A percentile compares a stretch with the other conserved stretches of the same genome.
Evolutionary conservation across 2,329 filamentous ascomycete species (phyloP).

Genomic region (Incumbomyces delicatus): DNA sequence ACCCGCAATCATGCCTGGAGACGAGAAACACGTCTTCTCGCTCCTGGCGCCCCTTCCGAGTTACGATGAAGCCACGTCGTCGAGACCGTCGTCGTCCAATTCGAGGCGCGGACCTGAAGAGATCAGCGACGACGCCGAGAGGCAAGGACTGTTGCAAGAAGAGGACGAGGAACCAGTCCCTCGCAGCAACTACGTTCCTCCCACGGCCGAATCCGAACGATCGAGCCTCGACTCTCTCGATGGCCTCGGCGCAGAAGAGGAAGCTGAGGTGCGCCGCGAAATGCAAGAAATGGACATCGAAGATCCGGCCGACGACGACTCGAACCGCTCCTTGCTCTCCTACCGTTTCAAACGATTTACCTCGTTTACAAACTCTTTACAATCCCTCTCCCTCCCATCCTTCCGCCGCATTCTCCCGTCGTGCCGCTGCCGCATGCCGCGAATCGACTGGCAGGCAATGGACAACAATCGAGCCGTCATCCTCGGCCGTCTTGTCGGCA

Average conservation of each 20-base stretch:
- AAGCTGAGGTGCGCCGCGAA: conserved; percentile 62
- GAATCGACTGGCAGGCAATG: conserved; percentile 26
- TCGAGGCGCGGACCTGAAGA: conserved; percentile 45
- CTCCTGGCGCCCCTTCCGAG: conserved; percentile 55
- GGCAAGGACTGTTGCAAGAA: conserved; percentile 60
- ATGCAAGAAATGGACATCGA: conserved; percentile 84
- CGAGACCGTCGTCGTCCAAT: conserved; percentile 43
- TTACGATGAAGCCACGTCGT: conserved; percentile 70
- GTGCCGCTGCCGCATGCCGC: conserved; percentile 22
- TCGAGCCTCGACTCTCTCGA: conserved; percentile 47
- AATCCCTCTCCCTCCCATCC: conserved; percentile 42
- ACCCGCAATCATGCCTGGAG: background rate
- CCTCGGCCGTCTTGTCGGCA: conserved; percentile 61
- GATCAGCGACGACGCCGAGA: conserved; percentile 61
- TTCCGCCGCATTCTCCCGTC: conserved; percentile 36
- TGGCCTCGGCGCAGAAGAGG: conserved; percentile 46
- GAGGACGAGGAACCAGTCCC: conserved; percentile 29
- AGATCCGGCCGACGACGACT: conserved; percentile 43
- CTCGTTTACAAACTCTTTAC: conserved; percentile 48
- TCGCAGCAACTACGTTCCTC: conserved; percentile 59
- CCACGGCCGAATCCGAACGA: conserved; percentile 75
- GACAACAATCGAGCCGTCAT: conserved; percentile 53
- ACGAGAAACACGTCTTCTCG: conserved; percentile 6
- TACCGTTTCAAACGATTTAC: conserved; percentile 47
- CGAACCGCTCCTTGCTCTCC: conserved; percentile 32